phyloP scores from a whole-genome alignment of 2,329 filamentous ascomycete species.

The Zymoseptoria passerinii region DNA sequence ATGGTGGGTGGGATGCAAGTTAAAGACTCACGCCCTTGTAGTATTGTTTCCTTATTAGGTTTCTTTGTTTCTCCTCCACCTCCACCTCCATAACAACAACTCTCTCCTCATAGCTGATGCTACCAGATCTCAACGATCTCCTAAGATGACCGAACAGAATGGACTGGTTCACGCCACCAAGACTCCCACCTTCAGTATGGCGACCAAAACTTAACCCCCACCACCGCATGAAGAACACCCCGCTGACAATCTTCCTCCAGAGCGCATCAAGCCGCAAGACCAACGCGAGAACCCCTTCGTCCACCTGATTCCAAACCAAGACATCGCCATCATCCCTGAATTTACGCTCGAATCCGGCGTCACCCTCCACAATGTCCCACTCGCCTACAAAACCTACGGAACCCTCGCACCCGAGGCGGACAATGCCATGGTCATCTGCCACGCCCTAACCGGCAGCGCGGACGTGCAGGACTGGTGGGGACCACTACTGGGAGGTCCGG shows the following conservation, averaged over 20 bases:
- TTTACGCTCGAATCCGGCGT: constrained; percentile 92
- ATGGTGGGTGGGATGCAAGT: background rate
- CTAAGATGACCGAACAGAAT: constrained; percentile 21
- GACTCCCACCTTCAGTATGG: constrained; percentile 15
- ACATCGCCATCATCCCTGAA: constrained; percentile 74
- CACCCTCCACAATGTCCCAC: constrained; percentile 63
- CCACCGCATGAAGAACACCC: background rate
- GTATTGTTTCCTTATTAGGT: background rate
- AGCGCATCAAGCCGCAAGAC: constrained; percentile 24
- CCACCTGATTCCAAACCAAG: constrained; percentile 76
- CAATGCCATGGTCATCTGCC: constrained; percentile 64
- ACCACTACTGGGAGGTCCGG: constrained; percentile 67
- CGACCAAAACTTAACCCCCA: background rate
- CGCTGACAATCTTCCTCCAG: constrained; percentile 14
- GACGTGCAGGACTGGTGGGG: constrained; percentile 88
- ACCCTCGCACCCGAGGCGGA: constrained; percentile 47
- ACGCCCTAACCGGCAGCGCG: constrained; percentile 76
- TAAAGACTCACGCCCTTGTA: background rate
- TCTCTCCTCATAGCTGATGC: constrained; percentile 3
- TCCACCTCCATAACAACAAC: background rate
- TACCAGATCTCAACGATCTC: constrained; percentile 3
- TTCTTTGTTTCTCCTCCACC: background rate
- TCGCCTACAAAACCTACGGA: constrained; percentile 58
- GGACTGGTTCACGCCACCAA: constrained; percentile 23
- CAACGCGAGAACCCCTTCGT: constrained; percentile 92